A percentile compares a stretch with the other conserved stretches of the same genome.
phyloP scores from a whole-genome alignment of 352 stramenopile genomes.

The Phytophthora fragariaefolia region DNA sequence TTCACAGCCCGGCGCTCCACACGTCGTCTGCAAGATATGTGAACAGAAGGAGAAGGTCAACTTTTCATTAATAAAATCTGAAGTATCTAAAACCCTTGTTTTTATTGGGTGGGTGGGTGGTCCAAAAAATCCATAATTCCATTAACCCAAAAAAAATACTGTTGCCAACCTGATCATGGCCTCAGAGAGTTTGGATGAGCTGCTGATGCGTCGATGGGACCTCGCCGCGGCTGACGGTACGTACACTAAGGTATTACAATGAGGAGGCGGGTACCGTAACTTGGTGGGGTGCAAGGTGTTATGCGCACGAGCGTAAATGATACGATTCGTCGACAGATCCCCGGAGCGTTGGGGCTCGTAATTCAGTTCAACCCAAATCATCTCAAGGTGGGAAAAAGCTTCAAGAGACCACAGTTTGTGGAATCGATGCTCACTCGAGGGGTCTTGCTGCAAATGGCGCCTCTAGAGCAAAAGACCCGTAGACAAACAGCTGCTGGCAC shows the following conservation, averaged over 20 bases:
- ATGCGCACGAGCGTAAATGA: constrained; percentile 48
- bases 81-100: too few relatives aligned
- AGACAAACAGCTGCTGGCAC: constrained; percentile 36
- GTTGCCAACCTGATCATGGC: constrained; percentile 2
- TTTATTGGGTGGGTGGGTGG: not conserved
- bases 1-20: too few relatives aligned
- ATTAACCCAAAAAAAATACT: not conserved
- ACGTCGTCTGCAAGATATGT: not conserved
- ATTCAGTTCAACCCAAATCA: constrained; percentile 57
- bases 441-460: not conserved
- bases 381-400: constrained; percentile 31
- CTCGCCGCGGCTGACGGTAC: constrained; percentile 21
- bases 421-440: not conserved
- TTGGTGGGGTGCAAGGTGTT: too few relatives aligned
- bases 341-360: constrained; percentile 43
- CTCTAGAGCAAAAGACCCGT: constrained; percentile 54
- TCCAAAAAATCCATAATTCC: not conserved
- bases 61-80: too few relatives aligned
- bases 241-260: too few relatives aligned
- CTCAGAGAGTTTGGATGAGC: constrained; percentile 15
- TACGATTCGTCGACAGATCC: constrained; percentile 40
- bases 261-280: too few relatives aligned
- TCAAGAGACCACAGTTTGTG: too few relatives aligned
- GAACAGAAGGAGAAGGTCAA: too few relatives aligned
- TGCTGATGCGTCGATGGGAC: constrained; percentile 36